A percentile compares a stretch with the other conserved stretches of the same genome.
These are phyloP conservation scores for Haplosporangium sp. DNA, from an alignment of 371 early-diverging fungal species.

Conservation along the genomic window DNA sequence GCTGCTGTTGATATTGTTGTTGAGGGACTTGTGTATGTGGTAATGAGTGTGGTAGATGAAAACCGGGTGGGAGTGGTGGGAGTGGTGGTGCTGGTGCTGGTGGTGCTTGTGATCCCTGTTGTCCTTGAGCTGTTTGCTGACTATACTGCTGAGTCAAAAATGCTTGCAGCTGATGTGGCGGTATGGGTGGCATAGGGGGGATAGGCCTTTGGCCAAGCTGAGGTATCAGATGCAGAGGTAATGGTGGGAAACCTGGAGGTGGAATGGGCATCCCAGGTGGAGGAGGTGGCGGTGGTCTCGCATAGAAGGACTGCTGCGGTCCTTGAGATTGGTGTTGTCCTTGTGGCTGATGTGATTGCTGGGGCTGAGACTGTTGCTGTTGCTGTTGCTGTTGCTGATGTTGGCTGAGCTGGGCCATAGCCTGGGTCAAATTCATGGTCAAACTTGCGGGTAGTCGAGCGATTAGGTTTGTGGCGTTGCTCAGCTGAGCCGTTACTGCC, in stretches of 20 bases:
- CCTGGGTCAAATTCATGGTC: slow-evolving; percentile 35
- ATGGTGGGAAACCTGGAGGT: slow-evolving; percentile 33
- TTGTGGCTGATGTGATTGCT: slow-evolving; percentile 1
- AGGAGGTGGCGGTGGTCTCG: slow-evolving; percentile 18
- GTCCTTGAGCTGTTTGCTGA: slow-evolving; percentile 45
- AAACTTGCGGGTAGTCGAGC: slow-evolving; percentile 36
- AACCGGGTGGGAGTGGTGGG: slow-evolving; percentile 19
- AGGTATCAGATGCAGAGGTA: slow-evolving; percentile 17
- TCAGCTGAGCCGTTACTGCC: slow-evolving; percentile 39
- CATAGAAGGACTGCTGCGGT: slow-evolving; percentile 14
- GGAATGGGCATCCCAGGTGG: slow-evolving; percentile 22
- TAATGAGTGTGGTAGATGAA: slow-evolving; percentile 15
- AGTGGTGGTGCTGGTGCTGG: slow-evolving; percentile 5
- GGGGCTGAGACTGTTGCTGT: slow-evolving; percentile 10
- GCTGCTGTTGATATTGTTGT: slow-evolving; percentile 1
- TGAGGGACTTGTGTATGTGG: not conserved
- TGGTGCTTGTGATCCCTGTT: slow-evolving; percentile 8
- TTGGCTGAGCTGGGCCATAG: slow-evolving; percentile 29
- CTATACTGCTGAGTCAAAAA: slow-evolving; percentile 16
- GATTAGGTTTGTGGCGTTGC: slow-evolving; percentile 22
- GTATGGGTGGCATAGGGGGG: slow-evolving; percentile 24
- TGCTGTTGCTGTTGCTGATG: slow-evolving; percentile 16
- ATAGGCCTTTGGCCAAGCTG: slow-evolving; percentile 6
- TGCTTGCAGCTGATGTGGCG: slow-evolving; percentile 28
- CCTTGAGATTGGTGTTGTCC: slow-evolving; percentile 9